A percentile compares a stretch with the other conserved stretches of the same genome.
Conservation (phyloP, 345 rosid species). For the Orychophragmus violaceus region DNA sequence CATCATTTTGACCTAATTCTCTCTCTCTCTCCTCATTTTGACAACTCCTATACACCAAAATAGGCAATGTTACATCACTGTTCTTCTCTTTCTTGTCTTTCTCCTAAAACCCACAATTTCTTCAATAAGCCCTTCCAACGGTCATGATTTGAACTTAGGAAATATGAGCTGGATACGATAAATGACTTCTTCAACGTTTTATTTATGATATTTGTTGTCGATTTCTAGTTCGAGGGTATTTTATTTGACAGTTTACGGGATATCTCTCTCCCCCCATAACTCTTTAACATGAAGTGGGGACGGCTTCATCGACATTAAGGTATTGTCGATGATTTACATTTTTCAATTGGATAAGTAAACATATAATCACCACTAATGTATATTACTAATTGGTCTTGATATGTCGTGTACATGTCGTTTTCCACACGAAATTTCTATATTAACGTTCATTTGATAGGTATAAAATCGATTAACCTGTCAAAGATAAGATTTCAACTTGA, state of each 20-base stretch:
- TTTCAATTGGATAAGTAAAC: constrained; percentile 11
- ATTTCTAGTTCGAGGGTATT: constrained; percentile 6
- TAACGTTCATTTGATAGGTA: background rate
- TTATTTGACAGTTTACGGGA: constrained; percentile 21
- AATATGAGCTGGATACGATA: constrained; percentile 26
- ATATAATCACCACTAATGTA: constrained; percentile 2
- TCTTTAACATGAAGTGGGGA: constrained; percentile 31
- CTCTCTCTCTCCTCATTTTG: constrained; percentile 8
- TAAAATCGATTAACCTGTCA: background rate
- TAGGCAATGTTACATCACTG: constrained; percentile 24
- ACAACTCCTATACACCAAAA: constrained; percentile 28
- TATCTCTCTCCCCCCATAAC: constrained; percentile 28
- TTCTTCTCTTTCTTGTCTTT: constrained; percentile 27
- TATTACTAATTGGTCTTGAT: background rate
- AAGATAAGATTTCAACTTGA: background rate
- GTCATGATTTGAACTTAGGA: constrained; percentile 24
- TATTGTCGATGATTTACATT: constrained; percentile 12
- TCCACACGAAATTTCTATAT: constrained; percentile 9
- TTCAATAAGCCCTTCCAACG: constrained; percentile 11
- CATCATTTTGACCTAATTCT: constrained; percentile 18
- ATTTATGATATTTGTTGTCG: constrained; percentile 1
- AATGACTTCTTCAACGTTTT: constrained; percentile 13
- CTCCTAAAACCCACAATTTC: constrained; percentile 21
- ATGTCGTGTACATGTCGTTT: constrained; percentile 2
- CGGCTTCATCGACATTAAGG: constrained; percentile 28